These are phyloP conservation scores for Fusarium sp. DNA, from an alignment of 2,329 filamentous ascomycete genomes.

Conservation along the genomic window DNA sequence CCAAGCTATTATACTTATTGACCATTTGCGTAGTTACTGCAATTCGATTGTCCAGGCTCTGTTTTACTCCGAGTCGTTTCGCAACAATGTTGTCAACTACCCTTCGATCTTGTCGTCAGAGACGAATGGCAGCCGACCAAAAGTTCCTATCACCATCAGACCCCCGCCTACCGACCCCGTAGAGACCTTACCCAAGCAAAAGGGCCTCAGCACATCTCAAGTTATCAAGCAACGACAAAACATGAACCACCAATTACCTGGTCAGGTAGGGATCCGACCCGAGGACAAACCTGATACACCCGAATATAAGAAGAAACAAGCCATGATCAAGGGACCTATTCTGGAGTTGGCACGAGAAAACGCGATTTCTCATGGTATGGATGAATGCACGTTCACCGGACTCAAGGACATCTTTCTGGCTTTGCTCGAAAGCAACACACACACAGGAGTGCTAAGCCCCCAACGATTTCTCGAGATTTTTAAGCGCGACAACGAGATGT, in stretches of 20 bases:
- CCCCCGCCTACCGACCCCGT: constrained; percentile 64
- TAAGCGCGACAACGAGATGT: constrained; percentile 96
- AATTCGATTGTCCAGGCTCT: constrained; percentile 98
- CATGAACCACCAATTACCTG: constrained; percentile 67
- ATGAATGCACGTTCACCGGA: constrained; percentile 93
- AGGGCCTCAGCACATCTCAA: constrained; percentile 67
- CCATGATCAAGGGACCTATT: constrained; percentile 87
- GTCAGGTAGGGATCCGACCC: constrained; percentile 71
- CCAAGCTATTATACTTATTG: constrained; percentile 23
- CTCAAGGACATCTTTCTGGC: constrained; percentile 97
- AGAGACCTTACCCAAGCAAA: constrained; percentile 59
- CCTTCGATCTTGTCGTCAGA: constrained; percentile 79
- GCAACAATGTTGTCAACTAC: constrained; percentile 93
- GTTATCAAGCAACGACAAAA: constrained; percentile 69
- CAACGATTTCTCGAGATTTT: constrained; percentile 94
- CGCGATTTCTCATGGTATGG: constrained; percentile 86
- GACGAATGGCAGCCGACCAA: constrained; percentile 70
- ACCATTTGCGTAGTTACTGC: constrained; percentile 78
- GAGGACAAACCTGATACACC: constrained; percentile 96
- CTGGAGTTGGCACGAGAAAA: constrained; percentile 88
- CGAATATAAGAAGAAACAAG: constrained; percentile 98
- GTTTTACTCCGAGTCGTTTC: constrained; percentile 94
- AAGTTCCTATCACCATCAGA: constrained; percentile 73
- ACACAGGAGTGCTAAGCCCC: constrained; percentile 91
- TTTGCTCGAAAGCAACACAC: constrained; percentile 82